Base-by-base conservation (phyloP, 768 basidiomycete species). In the Mrakia hoshinonis region DNA sequence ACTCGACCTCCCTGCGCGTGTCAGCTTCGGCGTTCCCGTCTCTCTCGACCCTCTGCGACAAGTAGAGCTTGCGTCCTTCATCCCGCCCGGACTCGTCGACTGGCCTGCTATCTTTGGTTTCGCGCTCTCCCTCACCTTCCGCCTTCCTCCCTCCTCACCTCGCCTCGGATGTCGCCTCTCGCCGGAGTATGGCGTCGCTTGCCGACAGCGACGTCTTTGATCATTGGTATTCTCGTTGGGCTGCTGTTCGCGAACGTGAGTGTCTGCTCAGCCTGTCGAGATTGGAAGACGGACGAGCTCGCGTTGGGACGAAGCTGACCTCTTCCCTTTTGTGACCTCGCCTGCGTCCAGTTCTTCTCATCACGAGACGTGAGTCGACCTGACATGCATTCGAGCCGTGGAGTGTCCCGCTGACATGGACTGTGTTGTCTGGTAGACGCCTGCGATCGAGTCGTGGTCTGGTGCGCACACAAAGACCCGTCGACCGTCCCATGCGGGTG, bases 181-280 rank as follows among this genome's bases (percentile, higher is more conserved):
- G 43, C 70, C 1, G 67, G 60, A 7, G 38, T 73, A 51, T 61
- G 66, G 65, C 54, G 65, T n/a, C 66, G 72, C 26, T 61, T 73
- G 49, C 72, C 72, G 13, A 68, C 71, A 24, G 64, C 62, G 38
- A 52, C 74, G 4, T 69, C 67, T n/a, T 67, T 90, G 46, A 77
- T 84, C 63, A 77, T 90, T 70, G 89, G 89, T 43, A 79, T 90
- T 6, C 72, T 87, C 34, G 78, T 86, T 34, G 88, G 88, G 29
- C 79, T 88, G 51, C 63, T 89, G 38, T 79, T 89, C 51, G 83
- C 87, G 4, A 73, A 73, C 60, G 72, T 73, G 20, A 18, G 47
- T 46, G 20, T 39, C 18, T 0, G 49, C 31, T 66, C 20, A 2
- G 22, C 2, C n/a, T 24, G 6, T 11, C 26, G n/a, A 22, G 22